Base-by-base conservation (phyloP, 495 filamentous ascomycete genomes). In the Podospora appendiculata region DNA sequence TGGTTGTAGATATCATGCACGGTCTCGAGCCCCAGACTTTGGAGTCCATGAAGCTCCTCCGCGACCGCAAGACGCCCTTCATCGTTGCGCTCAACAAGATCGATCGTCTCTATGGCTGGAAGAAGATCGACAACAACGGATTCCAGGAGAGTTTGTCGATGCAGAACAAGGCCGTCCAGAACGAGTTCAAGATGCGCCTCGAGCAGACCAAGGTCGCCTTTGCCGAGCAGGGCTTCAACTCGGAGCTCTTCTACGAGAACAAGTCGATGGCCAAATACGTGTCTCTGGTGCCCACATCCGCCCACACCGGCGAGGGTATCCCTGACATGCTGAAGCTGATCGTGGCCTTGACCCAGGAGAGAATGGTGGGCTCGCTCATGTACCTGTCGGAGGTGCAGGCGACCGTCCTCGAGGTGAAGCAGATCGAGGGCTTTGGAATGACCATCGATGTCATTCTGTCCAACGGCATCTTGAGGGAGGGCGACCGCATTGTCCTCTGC, bases 1-100 rank as follows among this genome's bases (percentile, higher is more conserved):
- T 99, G 53, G 94, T 99, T 18, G 91, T 99, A 57, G 94, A 99
- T 79, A 99, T 99, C 64, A 99, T 99, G 94, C 94, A 99, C 78
- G 94, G 94, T 63, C 82, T 99, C 45, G 94, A 99, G 69, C 94
- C 90, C 13, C 94, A 99, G 68, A 99, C 94, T 19, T 79, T 97
- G 7, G 94, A 99, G 69, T 97, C 94, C 8, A 96, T 99, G 88
- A 85, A 83, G 54, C 71, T 99, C 49, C 82, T 99, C 36, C 81
- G 93, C 61, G 92, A 96, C 61, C 79, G 89, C 53, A 94, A 90
- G 70, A 99, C 94, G 42, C 93, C 94, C 10, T 99, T 99, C 77
- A 95, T 99, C 60, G 94, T 99, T 43, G 94, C 94, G 2, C 76
- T 99, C 58, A 99, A 99, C 81, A 99, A 99, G 79, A 96, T 99